These are phyloP conservation scores for Xylona heveae DNA, from an alignment of 495 filamentous ascomycete species.

Conservation along the genomic window DNA sequence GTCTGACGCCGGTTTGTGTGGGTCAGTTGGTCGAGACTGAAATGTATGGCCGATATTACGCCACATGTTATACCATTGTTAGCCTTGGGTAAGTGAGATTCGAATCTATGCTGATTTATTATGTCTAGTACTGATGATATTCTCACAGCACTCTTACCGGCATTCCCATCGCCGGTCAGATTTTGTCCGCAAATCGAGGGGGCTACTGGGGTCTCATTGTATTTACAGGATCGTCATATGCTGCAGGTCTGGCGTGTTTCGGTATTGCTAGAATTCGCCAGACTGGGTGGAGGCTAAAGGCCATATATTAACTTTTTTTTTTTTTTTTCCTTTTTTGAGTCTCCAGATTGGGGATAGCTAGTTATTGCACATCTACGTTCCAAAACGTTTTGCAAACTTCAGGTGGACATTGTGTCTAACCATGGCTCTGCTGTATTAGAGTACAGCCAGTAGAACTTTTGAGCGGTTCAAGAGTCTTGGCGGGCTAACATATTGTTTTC, in stretches of 20 bases:
- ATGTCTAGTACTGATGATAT: conserved; percentile 6
- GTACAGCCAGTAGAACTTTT: too few species aligned
- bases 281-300: conserved; percentile 40
- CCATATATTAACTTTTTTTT: conserved; percentile 19
- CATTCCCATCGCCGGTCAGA: conserved; percentile 68
- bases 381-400: too few species aligned
- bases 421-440: too few species aligned
- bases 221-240: conserved; percentile 45
- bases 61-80: conserved; percentile 74
- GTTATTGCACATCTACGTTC: too few species aligned
- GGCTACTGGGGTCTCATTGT: conserved; percentile 42
- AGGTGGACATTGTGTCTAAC: too few species aligned
- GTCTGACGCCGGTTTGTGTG: conserved; percentile 70
- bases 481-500: too few species aligned
- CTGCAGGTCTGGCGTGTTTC: conserved; percentile 35
- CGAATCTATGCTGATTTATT: background rate
- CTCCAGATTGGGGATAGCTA: too few species aligned
- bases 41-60: conserved; percentile 67
- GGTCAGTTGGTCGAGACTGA: conserved; percentile 77
- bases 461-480: too few species aligned
- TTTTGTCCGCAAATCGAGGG: conserved; percentile 31
- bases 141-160: conserved; percentile 43
- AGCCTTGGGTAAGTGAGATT: conserved; percentile 43
- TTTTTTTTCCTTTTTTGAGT: too few species aligned
- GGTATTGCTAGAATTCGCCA: conserved; percentile 37